These are phyloP conservation scores for Colletotrichum sp. DNA, from an alignment of 2,329 filamentous ascomycete genomes.

Conservation along the genomic window DNA sequence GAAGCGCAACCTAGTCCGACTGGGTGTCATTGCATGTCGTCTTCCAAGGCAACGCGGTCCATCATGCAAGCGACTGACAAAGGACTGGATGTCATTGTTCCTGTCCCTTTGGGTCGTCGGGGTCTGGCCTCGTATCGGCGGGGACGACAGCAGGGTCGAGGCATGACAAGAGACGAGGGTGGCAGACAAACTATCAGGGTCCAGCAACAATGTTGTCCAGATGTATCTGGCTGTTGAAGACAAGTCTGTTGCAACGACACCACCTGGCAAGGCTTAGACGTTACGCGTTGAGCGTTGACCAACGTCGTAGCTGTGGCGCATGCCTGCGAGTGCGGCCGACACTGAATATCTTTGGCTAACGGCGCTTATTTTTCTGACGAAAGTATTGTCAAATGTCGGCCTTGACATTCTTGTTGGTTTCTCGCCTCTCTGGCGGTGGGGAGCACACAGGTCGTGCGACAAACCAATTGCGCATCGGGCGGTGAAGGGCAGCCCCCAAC, in stretches of 20 bases:
- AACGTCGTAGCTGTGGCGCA: background rate
- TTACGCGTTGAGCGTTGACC: background rate
- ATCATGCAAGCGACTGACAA: background rate
- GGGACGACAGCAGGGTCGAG: background rate
- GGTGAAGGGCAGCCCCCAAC: background rate
- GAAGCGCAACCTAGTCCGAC: background rate
- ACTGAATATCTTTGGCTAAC: background rate
- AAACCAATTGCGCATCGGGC: background rate
- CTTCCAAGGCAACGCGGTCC: background rate
- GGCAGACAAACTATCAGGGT: background rate
- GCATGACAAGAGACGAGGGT: background rate
- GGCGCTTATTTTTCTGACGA: background rate
- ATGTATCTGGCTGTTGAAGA: background rate
- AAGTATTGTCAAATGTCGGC: background rate
- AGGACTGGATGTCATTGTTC: background rate
- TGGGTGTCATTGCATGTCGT: background rate
- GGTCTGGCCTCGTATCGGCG: background rate
- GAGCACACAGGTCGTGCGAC: background rate
- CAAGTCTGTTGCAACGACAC: conserved; percentile 6
- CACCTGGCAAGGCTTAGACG: background rate
- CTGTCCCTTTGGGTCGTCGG: background rate
- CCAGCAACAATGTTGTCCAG: background rate
- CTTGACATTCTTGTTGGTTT: background rate
- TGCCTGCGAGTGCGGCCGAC: background rate
- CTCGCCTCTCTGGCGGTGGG: background rate